Base-by-base conservation (phyloP, 768 basidiomycete genomes). In the Kwoniella sp. region DNA sequence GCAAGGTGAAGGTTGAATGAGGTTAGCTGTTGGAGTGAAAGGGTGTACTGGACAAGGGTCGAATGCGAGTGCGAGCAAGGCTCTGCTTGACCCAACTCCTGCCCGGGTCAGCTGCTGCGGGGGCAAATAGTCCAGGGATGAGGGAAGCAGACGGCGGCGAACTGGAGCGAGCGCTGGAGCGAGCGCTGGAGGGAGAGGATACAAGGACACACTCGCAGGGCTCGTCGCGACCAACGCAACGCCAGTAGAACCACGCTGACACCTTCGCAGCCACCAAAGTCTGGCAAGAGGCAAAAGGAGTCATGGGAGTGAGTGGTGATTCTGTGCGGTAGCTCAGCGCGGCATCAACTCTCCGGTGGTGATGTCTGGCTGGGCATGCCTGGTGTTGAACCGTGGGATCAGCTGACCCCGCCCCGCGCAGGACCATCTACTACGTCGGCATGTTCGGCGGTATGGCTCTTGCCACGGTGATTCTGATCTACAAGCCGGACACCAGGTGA, bases 401-500 rank as follows among this genome's bases (percentile, higher is more conserved):
- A 7, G 38, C 37, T 53, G 28, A 60, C 44, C 8, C 10, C 31
- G 28, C 23, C 12, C 15, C n/a, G 17, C 23, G 2, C 43, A 70
- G 68, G 46, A 83, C 80, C 59, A 79, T 88, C 33, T 95, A 89
- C 86, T 88, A 88, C 67, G 72, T 83, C 56, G 91, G 90, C 27
- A 90, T 95, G 87, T 90, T 87, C 67, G 91, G 91, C 28, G 78
- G 83, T 11, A 85, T 95, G 82, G 82, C 78, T 4, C 76, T 90
- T 56, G 87, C 84, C 26, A 74, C 80, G 9, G 81, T 91, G 27
- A 77, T 88, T 71, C 76, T 89, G 22, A 88, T 89, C 75, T 92
- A 90, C 78, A 92, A 92, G 76, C 90, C 90, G 2, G 88, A 93
- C 70, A 90, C 88, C 15, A 89, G 86, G 90, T 90, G 60, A 55